Conservation (phyloP, 495 filamentous ascomycete species). For the Letharia lupina region DNA sequence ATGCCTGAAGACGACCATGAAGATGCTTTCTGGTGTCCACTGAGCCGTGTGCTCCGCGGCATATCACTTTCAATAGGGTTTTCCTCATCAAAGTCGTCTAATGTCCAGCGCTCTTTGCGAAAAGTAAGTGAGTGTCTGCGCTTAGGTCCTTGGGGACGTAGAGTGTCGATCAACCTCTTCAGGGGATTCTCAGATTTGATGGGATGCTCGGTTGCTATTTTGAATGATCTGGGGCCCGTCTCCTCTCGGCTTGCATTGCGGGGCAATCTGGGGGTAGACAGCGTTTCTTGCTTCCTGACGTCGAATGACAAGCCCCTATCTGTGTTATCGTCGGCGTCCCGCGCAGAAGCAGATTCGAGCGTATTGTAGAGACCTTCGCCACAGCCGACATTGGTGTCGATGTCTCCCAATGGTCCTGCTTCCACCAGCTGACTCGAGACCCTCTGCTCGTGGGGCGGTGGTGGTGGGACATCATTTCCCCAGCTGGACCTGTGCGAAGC, state of each 20-base stretch:
- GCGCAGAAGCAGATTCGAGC: background rate
- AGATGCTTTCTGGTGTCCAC: constrained; percentile 50
- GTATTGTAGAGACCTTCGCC: background rate
- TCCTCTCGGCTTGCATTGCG: background rate
- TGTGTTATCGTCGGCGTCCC: background rate
- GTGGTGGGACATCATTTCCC: constrained; percentile 4
- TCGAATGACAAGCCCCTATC: constrained; percentile 17
- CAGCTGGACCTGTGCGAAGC: constrained; percentile 14
- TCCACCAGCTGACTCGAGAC: constrained; percentile 15
- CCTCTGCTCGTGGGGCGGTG: constrained; percentile 6
- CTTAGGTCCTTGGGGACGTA: constrained; percentile 37
- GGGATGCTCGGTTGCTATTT: background rate
- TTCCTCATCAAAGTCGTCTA: constrained; percentile 33
- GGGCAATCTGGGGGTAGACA: constrained; percentile 4
- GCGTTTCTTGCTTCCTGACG: constrained; percentile 4
- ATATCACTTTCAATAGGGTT: constrained; percentile 23
- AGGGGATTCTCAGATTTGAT: constrained; percentile 30
- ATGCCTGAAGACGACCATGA: constrained; percentile 63
- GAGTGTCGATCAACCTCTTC: constrained; percentile 48
- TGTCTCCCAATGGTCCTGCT: constrained; percentile 16
- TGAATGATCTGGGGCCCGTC: background rate
- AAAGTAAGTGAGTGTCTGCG: constrained; percentile 22
- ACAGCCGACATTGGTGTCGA: constrained; percentile 16
- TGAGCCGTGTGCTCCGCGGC: constrained; percentile 18
- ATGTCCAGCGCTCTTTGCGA: constrained; percentile 39